Conservation (phyloP, 441 rosid genomes). For the Hura crepitans region DNA sequence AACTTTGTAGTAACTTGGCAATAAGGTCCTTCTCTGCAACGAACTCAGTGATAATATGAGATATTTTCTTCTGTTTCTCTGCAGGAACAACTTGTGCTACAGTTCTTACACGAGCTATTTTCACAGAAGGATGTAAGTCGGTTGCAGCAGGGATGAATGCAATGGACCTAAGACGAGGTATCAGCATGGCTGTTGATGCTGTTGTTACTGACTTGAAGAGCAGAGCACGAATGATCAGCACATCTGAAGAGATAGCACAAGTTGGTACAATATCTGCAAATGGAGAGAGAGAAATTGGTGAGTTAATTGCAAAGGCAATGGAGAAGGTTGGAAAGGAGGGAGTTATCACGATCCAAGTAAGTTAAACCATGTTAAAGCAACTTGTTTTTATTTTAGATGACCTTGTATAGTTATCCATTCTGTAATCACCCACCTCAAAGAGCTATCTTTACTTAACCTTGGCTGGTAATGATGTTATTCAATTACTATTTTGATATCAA, state of each 20-base stretch:
- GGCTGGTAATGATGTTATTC: background rate
- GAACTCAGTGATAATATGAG: background rate
- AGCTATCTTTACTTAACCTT: background rate
- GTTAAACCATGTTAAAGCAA: conserved; percentile 8
- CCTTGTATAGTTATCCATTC: background rate
- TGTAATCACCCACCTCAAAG: background rate
- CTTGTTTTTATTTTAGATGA: background rate
- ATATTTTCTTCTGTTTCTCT: conserved; percentile 9
- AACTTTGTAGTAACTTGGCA: background rate
- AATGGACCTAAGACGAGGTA: conserved; percentile 85
- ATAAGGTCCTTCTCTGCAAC: background rate
- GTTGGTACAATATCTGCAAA: conserved; percentile 90
- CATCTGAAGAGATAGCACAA: conserved; percentile 93
- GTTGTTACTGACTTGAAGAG: conserved; percentile 79
- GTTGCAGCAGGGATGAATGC: conserved; percentile 96
- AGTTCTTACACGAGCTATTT: conserved; percentile 70
- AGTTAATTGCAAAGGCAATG: conserved; percentile 89
- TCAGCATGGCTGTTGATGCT: conserved; percentile 80
- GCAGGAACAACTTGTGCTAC: conserved; percentile 92
- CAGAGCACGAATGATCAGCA: conserved; percentile 81
- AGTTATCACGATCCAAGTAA: conserved; percentile 79
- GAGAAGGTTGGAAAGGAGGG: conserved; percentile 95
- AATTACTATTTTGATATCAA: background rate
- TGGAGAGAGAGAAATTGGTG: conserved; percentile 91
- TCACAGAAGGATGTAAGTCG: conserved; percentile 81